Percentiles rank a stretch among this genome's conserved stretches.
Evolutionary conservation across 2,329 filamentous ascomycete genomes (phyloP).

Genomic region (Allantophomopsis lycopodina): DNA sequence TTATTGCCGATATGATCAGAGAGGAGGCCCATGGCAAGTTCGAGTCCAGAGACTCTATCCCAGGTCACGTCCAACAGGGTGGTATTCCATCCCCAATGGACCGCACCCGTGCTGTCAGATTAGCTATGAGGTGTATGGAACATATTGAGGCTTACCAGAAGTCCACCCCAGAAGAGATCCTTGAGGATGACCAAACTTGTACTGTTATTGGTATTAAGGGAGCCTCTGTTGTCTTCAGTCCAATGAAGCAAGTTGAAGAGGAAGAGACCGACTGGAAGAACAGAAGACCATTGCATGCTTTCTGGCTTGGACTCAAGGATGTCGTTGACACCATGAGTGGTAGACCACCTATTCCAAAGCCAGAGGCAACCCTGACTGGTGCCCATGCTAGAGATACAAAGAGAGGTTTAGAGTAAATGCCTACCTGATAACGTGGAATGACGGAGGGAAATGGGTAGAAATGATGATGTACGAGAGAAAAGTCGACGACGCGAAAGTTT

Average conservation of each 20-base stretch:
- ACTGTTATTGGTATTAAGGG: constrained; percentile 88
- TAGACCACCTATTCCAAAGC: constrained; percentile 33
- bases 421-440: too few species aligned
- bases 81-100: constrained; percentile 93
- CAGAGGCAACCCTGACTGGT: constrained; percentile 35
- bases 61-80: constrained; percentile 89
- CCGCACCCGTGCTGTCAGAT: constrained; percentile 76
- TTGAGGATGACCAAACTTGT: constrained; percentile 58
- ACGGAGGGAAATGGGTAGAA: too few species aligned
- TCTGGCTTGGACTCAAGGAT: constrained; percentile 71
- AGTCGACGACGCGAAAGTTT: too few species aligned
- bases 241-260: constrained; percentile 69
- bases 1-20: constrained; percentile 90
- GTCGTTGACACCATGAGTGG: constrained; percentile 79
- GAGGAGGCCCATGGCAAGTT: constrained; percentile 88
- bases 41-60: constrained; percentile 81
- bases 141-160: constrained; percentile 71
- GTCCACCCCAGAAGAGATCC: constrained; percentile 52
- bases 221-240: constrained; percentile 74
- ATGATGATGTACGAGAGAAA: too few species aligned
- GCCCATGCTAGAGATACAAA: constrained; percentile 46
- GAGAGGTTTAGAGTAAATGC: constrained; percentile 27
- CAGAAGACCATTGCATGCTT: constrained; percentile 68
- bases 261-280: constrained; percentile 89
- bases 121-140: constrained; percentile 89